Evolutionary conservation across 2,329 filamentous ascomycete species (phyloP).

Genomic region (Ophiostoma sp.): DNA sequence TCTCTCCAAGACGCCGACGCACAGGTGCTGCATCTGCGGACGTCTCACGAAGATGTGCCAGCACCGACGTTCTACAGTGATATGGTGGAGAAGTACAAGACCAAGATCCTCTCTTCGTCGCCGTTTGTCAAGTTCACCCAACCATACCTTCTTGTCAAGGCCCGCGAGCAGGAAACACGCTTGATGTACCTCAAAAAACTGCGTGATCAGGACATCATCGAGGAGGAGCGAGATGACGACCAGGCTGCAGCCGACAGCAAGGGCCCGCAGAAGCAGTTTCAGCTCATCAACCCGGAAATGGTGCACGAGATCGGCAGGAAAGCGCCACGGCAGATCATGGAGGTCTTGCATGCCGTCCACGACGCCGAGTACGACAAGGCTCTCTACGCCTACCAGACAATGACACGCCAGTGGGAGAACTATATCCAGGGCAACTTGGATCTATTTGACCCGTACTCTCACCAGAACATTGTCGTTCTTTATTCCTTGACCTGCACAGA

Average conservation of each 20-base stretch:
- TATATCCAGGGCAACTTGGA: slow-evolving; percentile 86
- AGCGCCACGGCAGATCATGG: slow-evolving; percentile 82
- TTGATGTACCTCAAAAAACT: slow-evolving; percentile 79
- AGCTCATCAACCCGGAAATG: slow-evolving; percentile 94
- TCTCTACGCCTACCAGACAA: slow-evolving; percentile 87
- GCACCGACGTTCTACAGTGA: slow-evolving; percentile 93
- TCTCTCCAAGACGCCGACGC: slow-evolving; percentile 44
- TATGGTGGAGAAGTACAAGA: slow-evolving; percentile 90
- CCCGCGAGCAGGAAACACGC: slow-evolving; percentile 84
- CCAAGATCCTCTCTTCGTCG: slow-evolving; percentile 89
- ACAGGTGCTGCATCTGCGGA: slow-evolving; percentile 53
- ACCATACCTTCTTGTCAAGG: slow-evolving; percentile 88
- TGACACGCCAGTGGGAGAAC: slow-evolving; percentile 94
- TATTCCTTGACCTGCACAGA: slow-evolving; percentile 92
- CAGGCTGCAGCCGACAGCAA: slow-evolving; percentile 63
- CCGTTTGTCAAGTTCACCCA: slow-evolving; percentile 95
- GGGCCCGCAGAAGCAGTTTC: slow-evolving; percentile 69
- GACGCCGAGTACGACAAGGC: slow-evolving; percentile 97
- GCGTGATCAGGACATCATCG: slow-evolving; percentile 70
- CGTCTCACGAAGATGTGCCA: slow-evolving; percentile 72
- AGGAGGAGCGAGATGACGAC: slow-evolving; percentile 52
- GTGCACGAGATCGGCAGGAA: slow-evolving; percentile 79
- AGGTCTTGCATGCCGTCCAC: slow-evolving; percentile 91
- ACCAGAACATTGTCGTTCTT: slow-evolving; percentile 93
- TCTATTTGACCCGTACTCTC: slow-evolving; percentile 90